phyloP scores from a whole-genome alignment of 164 flowering plant species.

The Kingdonia uniflora region DNA sequence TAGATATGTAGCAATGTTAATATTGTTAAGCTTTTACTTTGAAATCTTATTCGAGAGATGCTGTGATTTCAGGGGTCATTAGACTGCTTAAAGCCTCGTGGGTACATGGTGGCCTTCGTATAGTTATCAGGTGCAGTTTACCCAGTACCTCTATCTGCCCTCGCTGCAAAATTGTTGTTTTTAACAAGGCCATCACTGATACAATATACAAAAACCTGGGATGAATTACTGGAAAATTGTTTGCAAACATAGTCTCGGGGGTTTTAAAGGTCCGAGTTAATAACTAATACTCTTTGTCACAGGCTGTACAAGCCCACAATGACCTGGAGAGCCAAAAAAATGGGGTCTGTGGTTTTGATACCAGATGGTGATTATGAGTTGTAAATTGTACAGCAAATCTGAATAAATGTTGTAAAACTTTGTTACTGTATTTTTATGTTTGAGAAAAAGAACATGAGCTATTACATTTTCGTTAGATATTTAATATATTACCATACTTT shows the following conservation, averaged over 20 bases:
- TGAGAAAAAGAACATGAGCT: no score
- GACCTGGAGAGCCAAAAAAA: slow-evolving; percentile 3
- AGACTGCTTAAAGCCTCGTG: slow-evolving; percentile 62
- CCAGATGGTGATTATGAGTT: slow-evolving; percentile 2
- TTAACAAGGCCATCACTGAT: slow-evolving; percentile 68
- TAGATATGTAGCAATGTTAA: no score
- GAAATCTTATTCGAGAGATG: background rate
- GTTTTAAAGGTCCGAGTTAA: slow-evolving; percentile 56
- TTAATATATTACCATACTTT: no score
- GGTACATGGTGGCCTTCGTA: slow-evolving; percentile 82
- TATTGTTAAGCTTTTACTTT: background rate
- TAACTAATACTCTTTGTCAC: slow-evolving; percentile 70
- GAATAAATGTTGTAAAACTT: no score
- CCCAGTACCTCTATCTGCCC: slow-evolving; percentile 65
- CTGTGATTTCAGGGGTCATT: slow-evolving; percentile 60
- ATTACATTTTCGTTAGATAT: no score
- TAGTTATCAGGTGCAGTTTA: slow-evolving; percentile 83
- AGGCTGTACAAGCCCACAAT: slow-evolving; percentile 40
- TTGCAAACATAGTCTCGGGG: slow-evolving; percentile 52
- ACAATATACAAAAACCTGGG: slow-evolving; percentile 53
- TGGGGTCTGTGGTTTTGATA: slow-evolving; percentile 5
- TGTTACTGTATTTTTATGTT: no score
- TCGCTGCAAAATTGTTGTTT: slow-evolving; percentile 64
- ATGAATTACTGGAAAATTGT: slow-evolving; percentile 67
- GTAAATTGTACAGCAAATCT: no score